Percentiles rank a stretch among this genome's conserved stretches.
Evolutionary conservation across 2,329 filamentous ascomycete species (phyloP).

Genomic region (Aspergillus tamarii): DNA sequence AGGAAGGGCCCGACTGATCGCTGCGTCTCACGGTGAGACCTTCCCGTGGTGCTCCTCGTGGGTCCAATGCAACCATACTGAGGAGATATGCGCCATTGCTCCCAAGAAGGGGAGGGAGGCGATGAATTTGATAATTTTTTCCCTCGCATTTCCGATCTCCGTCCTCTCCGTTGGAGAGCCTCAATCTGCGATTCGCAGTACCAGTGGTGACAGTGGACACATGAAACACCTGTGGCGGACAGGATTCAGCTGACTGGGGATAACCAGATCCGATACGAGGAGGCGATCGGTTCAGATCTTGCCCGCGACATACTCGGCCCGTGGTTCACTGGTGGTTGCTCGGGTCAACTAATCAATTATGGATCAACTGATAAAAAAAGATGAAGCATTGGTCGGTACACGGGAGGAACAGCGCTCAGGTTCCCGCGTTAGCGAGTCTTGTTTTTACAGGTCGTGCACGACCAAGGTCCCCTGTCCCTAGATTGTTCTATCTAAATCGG

Average conservation of each 20-base stretch:
- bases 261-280: background rate
- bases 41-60: conserved; percentile 7
- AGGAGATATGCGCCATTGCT: background rate
- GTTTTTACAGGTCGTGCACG: background rate
- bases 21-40: conserved; percentile 16
- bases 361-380: background rate
- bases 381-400: background rate
- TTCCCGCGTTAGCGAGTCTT: background rate
- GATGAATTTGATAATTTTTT: background rate
- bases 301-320: background rate
- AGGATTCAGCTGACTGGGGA: background rate
- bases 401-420: background rate
- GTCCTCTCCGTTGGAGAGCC: background rate
- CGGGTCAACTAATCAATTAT: background rate
- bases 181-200: conserved; percentile 1
- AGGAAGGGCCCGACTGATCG: background rate
- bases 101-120: background rate
- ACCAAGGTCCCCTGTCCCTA: background rate
- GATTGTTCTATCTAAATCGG: background rate
- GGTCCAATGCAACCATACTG: conserved; percentile 4
- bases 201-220: background rate
- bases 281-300: background rate
- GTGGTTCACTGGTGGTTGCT: conserved; percentile 1
- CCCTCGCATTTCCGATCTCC: background rate
- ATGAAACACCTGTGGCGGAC: background rate